Base-by-base conservation (phyloP, 495 filamentous ascomycete genomes). In the Aspergillus carlsbadensis region DNA sequence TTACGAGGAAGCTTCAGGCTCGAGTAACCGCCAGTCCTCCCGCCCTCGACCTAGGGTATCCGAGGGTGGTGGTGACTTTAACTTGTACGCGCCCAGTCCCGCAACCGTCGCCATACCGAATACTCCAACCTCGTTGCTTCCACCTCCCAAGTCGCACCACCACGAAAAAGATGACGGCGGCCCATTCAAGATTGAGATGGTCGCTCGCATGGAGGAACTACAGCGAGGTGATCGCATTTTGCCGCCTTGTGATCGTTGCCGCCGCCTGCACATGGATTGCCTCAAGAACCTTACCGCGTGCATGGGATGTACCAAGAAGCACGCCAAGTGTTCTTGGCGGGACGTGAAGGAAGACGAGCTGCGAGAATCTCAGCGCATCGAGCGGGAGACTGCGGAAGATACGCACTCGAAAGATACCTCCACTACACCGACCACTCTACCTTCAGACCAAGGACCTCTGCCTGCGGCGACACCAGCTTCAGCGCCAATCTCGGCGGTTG, bases 261-360 rank as follows among this genome's bases (percentile, higher is more conserved):
- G 90, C 18, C 80, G 91, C 13, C 75, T 93, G 14, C 84, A 87
- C 57, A 89, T 90, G 77, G 83, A 89, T 54, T 96, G 91, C 49
- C 71, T 91, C 35, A 94, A 93, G 70, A 89, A 95, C 55, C 73
- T 91, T 33, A 93, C 89, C 0, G 88, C 90, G 20, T 96, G 91
- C 67, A 81, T 88, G 69, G 89, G 88, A 34, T 96, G 91, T 70
- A 94, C 91, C 2, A 89, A 88, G 69, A 92, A 93, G 70, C 90
- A 94, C 64, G 88, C 89, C 13, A 91, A 88, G 57, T 96, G 91
- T 67, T 83, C 81, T 20, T 96, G 90, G 90, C 86, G 84, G 56
- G 83, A 87, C 52, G 80, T 92, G 44, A 85, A 82, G 35, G 84
- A 90, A 43, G 83, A 85, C 0, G 91, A 94, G 64, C 59, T 91